Percentiles rank a stretch among this genome's conserved stretches.
Evolutionary conservation across 2,329 filamentous ascomycete species (phyloP).

Genomic region (Alternaria novae-zelandiae): DNA sequence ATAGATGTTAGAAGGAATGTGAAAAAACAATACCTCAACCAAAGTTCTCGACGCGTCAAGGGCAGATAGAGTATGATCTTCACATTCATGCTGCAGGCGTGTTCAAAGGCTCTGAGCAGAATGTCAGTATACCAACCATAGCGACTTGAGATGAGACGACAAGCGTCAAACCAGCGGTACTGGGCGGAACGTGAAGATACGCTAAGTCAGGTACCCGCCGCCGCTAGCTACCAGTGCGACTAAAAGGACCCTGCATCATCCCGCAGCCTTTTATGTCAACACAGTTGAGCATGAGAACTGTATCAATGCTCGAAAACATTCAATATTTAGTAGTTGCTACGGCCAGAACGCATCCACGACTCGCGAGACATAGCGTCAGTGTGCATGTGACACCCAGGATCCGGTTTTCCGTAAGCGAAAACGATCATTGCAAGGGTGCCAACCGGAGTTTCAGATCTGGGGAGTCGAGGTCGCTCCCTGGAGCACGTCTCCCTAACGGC

Average conservation of each 20-base stretch:
- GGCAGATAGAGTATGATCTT: not conserved
- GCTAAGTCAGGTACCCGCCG: conserved; percentile 3
- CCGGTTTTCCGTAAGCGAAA: conserved; percentile 19
- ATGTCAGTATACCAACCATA: not conserved
- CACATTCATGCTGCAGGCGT: not conserved
- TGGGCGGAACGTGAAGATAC: not conserved
- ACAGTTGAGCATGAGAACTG: not conserved
- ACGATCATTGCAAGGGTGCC: conserved; percentile 18
- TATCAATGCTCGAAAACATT: not conserved
- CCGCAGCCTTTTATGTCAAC: not conserved
- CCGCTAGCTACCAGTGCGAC: not conserved
- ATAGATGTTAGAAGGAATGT: not conserved
- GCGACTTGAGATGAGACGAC: not conserved
- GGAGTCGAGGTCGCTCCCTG: conserved; percentile 1
- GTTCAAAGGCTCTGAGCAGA: not conserved
- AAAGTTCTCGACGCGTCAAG: not conserved
- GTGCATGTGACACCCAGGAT: conserved; percentile 10
- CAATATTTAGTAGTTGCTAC: not conserved
- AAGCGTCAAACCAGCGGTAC: not conserved
- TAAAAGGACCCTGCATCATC: not conserved
- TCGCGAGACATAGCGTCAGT: conserved; percentile 18
- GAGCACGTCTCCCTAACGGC: not conserved
- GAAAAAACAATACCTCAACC: not conserved
- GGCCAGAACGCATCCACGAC: not conserved
- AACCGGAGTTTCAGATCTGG: conserved; percentile 3